A percentile compares a stretch with the other conserved stretches of the same genome.
Evolutionary conservation across 495 filamentous ascomycete species (phyloP).

Genomic region (Talaromyces borbonicus): DNA sequence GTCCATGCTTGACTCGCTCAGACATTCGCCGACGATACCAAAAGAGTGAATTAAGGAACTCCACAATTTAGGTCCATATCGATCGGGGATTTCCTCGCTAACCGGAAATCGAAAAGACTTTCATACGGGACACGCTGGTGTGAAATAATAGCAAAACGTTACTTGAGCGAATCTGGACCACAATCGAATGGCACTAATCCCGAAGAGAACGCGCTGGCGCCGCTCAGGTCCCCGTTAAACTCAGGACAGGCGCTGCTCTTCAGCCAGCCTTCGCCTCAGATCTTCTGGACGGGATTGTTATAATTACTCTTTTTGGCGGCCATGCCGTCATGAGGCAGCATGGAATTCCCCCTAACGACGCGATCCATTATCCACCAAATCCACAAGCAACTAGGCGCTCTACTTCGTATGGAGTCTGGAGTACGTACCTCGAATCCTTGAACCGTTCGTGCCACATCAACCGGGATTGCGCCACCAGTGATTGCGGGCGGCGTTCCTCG

Average conservation of each 20-base stretch:
- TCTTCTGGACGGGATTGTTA: neutral
- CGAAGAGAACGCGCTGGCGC: neutral
- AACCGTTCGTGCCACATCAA: slow-evolving; percentile 3
- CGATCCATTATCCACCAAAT: neutral
- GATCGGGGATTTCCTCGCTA: neutral
- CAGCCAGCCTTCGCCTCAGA: neutral
- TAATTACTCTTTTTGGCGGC: neutral
- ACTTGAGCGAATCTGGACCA: neutral
- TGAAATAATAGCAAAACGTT: too few species aligned
- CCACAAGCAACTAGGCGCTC: too few species aligned
- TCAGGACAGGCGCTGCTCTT: neutral
- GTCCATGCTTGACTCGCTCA: neutral
- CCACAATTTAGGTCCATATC: neutral
- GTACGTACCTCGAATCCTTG: too few species aligned
- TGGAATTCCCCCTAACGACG: neutral
- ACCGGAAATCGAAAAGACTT: too few species aligned
- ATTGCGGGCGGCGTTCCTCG: neutral
- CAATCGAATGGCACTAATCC: neutral
- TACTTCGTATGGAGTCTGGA: too few species aligned
- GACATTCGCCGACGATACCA: neutral
- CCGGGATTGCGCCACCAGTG: neutral
- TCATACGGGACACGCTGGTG: too few species aligned
- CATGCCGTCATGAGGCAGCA: slow-evolving; percentile 1
- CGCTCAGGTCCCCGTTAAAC: too few species aligned
- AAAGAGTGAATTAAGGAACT: neutral